Base-by-base conservation (phyloP, 202 grass and related monocot species). In the Schoenoplectus tabernaemontani region DNA sequence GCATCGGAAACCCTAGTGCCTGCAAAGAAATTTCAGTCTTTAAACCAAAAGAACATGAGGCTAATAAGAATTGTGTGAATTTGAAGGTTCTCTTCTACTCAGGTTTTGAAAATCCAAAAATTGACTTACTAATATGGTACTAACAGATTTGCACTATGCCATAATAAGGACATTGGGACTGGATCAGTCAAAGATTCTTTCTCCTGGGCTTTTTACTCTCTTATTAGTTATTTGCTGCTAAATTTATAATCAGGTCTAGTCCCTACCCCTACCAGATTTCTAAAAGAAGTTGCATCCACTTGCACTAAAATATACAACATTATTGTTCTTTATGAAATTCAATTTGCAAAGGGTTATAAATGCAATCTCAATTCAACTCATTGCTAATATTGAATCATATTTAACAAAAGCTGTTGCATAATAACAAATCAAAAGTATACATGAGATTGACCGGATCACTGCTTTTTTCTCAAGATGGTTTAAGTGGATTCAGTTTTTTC, bases 1-100 rank as follows among this genome's bases (percentile, higher is more conserved):
- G 95, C 95, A 98, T 98, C 79, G 88, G 33, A 86, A 98, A 95
- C 74, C 91, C 95, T 84, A 98, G 89, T 53, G 95, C 95, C 91
- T 97, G 82, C 10, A 83, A 75, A 56, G 54, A 24, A 9, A n/a
- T 51, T 44, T 53, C 24, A 32, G 24, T 74, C 7, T 72, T 74
- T 33, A n/a, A 30, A 34, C 22, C 16, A 34, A 51, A 9, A 0
- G 7, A 34, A 74, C 2, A 43, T 16, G 5, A 74, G 34, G 26
- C 13, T 51, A 60, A 59, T 28, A 42, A 59, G 54, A 78, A 16
- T 20, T 57, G n/a, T 56, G 46, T 76, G 11, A 20, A 77, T 38
- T 26, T 7, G n/a, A 9, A 48, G 19, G 42, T 46, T 48, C 23
- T 53, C 44, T 24, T 15, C 38, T 70, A 70, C 65, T 43, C 8